Evolutionary conservation across 164 flowering plant species (phyloP).

Genomic region (Warburgia ugandensis): DNA sequence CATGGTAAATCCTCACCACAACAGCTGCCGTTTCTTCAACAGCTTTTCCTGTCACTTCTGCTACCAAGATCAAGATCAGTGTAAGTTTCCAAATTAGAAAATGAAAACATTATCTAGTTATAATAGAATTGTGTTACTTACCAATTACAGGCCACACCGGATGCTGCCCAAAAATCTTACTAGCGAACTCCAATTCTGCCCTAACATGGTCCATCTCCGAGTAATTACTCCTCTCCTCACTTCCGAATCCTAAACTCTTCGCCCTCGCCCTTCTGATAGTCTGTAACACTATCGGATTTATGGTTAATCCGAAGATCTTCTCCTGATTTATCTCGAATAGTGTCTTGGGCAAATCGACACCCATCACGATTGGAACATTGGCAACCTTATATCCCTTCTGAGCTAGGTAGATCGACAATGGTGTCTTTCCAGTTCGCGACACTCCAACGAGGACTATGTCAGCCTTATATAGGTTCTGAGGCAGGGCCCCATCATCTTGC

Average conservation of each 20-base stretch:
- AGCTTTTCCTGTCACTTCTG: conserved; percentile 92
- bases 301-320: conserved; percentile 75
- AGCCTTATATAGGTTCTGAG: conserved; percentile 58
- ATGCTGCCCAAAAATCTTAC: conserved; percentile 54
- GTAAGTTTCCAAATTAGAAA: background rate
- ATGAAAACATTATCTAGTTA: background rate
- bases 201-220: conserved; percentile 76
- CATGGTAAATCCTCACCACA: conserved; percentile 70
- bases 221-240: conserved; percentile 38
- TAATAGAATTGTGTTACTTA: conserved; percentile 19
- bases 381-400: conserved; percentile 93
- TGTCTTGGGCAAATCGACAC: conserved; percentile 46
- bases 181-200: conserved; percentile 61
- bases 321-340: conserved; percentile 61
- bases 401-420: conserved; percentile 70
- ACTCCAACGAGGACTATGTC: conserved; percentile 85
- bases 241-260: conserved; percentile 53
- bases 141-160: conserved; percentile 92
- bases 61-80: conserved; percentile 12
- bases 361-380: conserved; percentile 81
- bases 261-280: conserved; percentile 69
- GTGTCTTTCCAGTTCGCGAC: conserved; percentile 90
- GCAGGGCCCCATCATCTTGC: conserved; percentile 91
- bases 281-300: conserved; percentile 64
- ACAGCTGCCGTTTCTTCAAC: conserved; percentile 93